A percentile compares a stretch with the other conserved stretches of the same genome.
Conservation (phyloP, 2,329 filamentous ascomycete species). For the Aspergillaceae sp. region DNA sequence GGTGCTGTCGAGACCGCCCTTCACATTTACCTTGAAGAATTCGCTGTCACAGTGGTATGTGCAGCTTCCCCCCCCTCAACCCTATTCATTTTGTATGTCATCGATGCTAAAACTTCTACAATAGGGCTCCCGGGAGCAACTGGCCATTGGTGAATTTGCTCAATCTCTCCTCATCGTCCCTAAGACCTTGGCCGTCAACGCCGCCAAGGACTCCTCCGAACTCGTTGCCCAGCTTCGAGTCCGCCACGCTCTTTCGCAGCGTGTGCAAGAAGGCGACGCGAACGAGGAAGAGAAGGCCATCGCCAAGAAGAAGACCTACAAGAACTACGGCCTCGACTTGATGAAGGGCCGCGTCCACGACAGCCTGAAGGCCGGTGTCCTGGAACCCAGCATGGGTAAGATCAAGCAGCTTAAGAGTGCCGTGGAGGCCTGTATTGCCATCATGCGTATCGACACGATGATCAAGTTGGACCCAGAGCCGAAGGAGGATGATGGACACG, state of each 20-base stretch:
- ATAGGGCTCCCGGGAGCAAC: slow-evolving; percentile 81
- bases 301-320: slow-evolving; percentile 92
- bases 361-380: slow-evolving; percentile 84
- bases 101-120: neutral
- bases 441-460: slow-evolving; percentile 98
- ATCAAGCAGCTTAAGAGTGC: slow-evolving; percentile 96
- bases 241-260: slow-evolving; percentile 87
- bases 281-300: slow-evolving; percentile 77
- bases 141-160: slow-evolving; percentile 95
- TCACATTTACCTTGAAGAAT: slow-evolving; percentile 98
- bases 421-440: slow-evolving; percentile 95
- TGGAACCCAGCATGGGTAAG: slow-evolving; percentile 98
- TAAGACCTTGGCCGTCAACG: slow-evolving; percentile 94
- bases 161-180: slow-evolving; percentile 89
- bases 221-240: slow-evolving; percentile 92
- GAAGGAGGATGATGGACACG: slow-evolving; percentile 73
- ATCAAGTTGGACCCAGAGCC: slow-evolving; percentile 95
- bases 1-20: slow-evolving; percentile 97
- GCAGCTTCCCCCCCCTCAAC: neutral
- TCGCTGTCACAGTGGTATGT: slow-evolving; percentile 82
- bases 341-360: slow-evolving; percentile 84
- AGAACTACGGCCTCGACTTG: slow-evolving; percentile 95
- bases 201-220: slow-evolving; percentile 91
- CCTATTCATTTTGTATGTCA: slow-evolving; percentile 3
- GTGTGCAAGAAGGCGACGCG: slow-evolving; percentile 71